These are phyloP conservation scores for Spiraea crenata DNA, from an alignment of 331 rosid genomes.

Conservation along the genomic window DNA sequence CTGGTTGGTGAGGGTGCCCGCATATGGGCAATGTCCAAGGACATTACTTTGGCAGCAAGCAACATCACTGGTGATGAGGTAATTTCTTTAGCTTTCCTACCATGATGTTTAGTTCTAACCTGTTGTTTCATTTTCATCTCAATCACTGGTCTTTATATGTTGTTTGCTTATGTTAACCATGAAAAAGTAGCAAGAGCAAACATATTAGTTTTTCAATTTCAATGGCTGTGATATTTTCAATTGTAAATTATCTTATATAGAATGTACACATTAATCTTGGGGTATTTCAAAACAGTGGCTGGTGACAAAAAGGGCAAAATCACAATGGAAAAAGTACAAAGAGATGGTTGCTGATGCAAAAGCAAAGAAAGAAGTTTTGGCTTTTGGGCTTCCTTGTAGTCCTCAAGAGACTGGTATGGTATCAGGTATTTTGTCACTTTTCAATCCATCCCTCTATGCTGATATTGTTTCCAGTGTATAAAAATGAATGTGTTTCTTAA, in stretches of 20 bases:
- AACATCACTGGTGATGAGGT: conserved; percentile 67
- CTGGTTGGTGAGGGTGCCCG: conserved; percentile 89
- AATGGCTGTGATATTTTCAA: not conserved
- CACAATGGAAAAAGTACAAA: conserved; percentile 75
- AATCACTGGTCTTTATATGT: not conserved
- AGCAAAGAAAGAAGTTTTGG: conserved; percentile 36
- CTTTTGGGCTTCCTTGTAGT: conserved; percentile 24
- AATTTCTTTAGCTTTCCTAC: conserved; percentile 9
- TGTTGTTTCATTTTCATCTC: conserved; percentile 3
- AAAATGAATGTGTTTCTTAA: no score
- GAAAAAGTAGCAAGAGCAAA: not conserved
- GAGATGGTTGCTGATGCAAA: conserved; percentile 66
- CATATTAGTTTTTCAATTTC: not conserved
- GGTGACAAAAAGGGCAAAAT: conserved; percentile 75
- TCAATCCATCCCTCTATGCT: not conserved
- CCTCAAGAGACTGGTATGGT: conserved; percentile 34
- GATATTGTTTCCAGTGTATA: not conserved
- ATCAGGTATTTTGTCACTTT: conserved; percentile 38
- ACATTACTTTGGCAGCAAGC: conserved; percentile 53
- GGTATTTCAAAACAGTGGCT: conserved; percentile 65
- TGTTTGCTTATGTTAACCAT: not conserved
- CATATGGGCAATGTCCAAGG: conserved; percentile 82
- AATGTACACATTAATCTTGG: conserved; percentile 22
- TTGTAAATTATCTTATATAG: conserved; percentile 4
- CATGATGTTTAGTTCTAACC: not conserved